Evolutionary conservation across 2,329 filamentous ascomycete genomes (phyloP).

Genomic region (Penicillium griseofulvum): DNA sequence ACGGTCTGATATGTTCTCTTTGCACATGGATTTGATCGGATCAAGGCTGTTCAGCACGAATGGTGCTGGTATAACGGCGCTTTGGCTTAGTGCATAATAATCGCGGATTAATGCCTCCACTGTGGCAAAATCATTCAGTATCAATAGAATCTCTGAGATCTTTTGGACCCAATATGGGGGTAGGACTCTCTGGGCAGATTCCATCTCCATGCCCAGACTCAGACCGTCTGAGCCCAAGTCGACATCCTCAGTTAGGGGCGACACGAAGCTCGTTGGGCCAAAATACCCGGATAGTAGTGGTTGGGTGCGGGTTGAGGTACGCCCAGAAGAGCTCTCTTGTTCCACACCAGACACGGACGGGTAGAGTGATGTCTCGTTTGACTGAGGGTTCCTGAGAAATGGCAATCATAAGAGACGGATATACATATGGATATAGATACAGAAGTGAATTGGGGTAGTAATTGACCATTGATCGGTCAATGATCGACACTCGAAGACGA

Average conservation of each 20-base stretch:
- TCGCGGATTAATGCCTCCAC: slow-evolving; percentile 22
- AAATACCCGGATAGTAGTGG: slow-evolving; percentile 29
- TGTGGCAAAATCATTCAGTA: slow-evolving; percentile 15
- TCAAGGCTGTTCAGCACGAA: slow-evolving; percentile 35
- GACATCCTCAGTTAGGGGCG: slow-evolving; percentile 24
- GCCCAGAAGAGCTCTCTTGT: slow-evolving; percentile 4
- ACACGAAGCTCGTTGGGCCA: slow-evolving; percentile 37
- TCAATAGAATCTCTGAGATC: slow-evolving; percentile 16
- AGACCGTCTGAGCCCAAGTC: slow-evolving; percentile 17
- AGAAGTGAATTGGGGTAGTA: neutral
- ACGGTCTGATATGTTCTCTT: slow-evolving; percentile 9
- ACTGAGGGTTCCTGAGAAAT: neutral
- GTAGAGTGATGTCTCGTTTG: slow-evolving; percentile 1
- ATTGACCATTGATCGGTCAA: neutral
- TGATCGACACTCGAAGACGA: neutral
- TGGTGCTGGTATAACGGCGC: slow-evolving; percentile 36
- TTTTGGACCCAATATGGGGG: slow-evolving; percentile 25
- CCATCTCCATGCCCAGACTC: slow-evolving; percentile 11
- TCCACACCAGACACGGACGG: neutral
- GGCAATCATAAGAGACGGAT: neutral
- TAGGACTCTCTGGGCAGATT: slow-evolving; percentile 10
- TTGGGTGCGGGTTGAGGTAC: slow-evolving; percentile 7
- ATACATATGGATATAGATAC: neutral
- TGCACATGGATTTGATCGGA: slow-evolving; percentile 15
- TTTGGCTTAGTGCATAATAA: slow-evolving; percentile 28